Evolutionary conservation across 108 stramenopile genomes (phyloP).

Genomic region (Cyclotella choctawhatcheeana): DNA sequence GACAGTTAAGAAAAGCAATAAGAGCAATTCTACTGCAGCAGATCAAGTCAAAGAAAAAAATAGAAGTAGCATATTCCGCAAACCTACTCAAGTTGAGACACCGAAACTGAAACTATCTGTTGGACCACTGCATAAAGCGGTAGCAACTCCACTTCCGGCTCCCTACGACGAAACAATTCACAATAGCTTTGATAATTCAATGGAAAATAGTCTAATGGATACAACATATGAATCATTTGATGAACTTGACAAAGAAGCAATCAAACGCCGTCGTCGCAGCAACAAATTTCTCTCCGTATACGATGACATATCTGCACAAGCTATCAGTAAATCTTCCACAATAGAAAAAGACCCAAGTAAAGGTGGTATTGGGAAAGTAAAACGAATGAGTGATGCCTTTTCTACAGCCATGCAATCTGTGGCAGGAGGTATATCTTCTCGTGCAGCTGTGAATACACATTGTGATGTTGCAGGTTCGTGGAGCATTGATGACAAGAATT

Average conservation of each 20-base stretch:
- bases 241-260: background rate
- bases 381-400: background rate
- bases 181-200: background rate
- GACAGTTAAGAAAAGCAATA: slow-evolving; percentile 11
- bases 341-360: background rate
- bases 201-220: background rate
- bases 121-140: too few species aligned
- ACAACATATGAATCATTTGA: background rate
- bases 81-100: background rate
- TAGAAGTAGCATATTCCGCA: slow-evolving; percentile 4
- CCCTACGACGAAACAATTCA: slow-evolving; percentile 1
- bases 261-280: background rate
- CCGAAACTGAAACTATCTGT: background rate
- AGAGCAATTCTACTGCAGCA: background rate
- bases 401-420: slow-evolving; percentile 2
- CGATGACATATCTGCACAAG: background rate
- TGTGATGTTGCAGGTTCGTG: slow-evolving; percentile 9
- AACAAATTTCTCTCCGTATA: slow-evolving; percentile 2
- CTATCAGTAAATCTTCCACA: background rate
- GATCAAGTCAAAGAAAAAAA: background rate
- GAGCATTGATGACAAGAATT: background rate
- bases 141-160: background rate
- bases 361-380: background rate
- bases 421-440: background rate
- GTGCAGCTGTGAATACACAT: background rate